Conservation (phyloP, 345 rosid species). For the Erodium maritimum region DNA sequence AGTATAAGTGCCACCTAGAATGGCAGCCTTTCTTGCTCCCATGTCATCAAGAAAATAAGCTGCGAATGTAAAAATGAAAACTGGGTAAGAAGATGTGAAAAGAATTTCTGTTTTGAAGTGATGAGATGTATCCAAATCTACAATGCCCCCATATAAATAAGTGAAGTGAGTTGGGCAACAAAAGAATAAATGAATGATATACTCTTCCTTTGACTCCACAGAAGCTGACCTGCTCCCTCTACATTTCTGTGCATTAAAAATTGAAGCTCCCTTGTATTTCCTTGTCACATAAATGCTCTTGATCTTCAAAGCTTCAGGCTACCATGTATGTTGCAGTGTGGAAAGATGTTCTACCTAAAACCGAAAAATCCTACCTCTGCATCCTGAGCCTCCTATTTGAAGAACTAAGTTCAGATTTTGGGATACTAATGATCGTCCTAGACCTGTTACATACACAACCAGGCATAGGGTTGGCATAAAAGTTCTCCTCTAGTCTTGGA, state of each 20-base stretch:
- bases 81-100: too few species aligned
- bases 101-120: background rate
- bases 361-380: conserved; percentile 20
- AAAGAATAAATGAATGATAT: background rate
- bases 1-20: too few species aligned
- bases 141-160: background rate
- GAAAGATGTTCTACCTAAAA: background rate
- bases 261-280: too few species aligned
- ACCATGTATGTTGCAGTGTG: conserved; percentile 1
- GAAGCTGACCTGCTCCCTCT: too few species aligned
- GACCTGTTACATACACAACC: conserved; percentile 65
- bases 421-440: conserved; percentile 12
- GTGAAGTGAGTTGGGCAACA: too few species aligned
- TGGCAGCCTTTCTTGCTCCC: too few species aligned
- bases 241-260: background rate
- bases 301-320: conserved; percentile 5
- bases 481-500: conserved; percentile 80
- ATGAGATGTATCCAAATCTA: background rate
- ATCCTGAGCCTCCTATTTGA: conserved; percentile 16
- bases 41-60: too few species aligned
- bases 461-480: conserved; percentile 81
- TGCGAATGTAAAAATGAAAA: too few species aligned
- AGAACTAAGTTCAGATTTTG: conserved; percentile 19
- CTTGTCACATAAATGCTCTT: too few species aligned
- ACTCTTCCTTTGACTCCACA: background rate